A percentile compares a stretch with the other conserved stretches of the same genome.
phyloP scores from a whole-genome alignment of 2,329 filamentous ascomycete species.

The Aureobasidium sp. region DNA sequence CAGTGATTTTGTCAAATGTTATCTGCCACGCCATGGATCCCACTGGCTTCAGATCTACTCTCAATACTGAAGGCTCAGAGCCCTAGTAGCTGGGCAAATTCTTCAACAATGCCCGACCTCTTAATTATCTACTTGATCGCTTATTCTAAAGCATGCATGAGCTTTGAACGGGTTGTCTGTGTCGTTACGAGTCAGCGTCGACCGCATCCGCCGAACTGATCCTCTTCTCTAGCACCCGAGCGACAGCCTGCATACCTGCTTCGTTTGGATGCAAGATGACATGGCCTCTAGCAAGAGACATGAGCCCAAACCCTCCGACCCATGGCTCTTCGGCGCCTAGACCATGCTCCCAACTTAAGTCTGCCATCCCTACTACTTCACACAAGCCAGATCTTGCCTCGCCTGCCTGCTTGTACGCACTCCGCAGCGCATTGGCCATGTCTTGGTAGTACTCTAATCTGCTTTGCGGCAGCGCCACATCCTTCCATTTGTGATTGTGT shows the following conservation, averaged over 20 bases:
- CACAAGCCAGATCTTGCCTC: constrained; percentile 9
- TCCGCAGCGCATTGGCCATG: neutral
- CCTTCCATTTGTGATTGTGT: neutral
- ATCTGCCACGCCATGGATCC: no score
- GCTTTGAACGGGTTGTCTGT: no score
- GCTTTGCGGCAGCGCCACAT: neutral
- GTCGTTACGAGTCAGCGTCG: no score
- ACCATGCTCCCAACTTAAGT: neutral
- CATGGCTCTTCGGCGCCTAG: constrained; percentile 6
- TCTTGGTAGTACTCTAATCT: constrained; percentile 3
- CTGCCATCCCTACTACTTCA: neutral
- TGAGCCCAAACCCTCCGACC: neutral
- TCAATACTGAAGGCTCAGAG: no score
- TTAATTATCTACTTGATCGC: no score
- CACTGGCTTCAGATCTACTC: no score
- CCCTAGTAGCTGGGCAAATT: no score
- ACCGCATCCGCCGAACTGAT: no score
- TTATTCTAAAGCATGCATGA: no score
- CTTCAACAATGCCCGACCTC: no score
- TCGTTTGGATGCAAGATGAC: constrained; percentile 2
- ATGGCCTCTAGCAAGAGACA: neutral
- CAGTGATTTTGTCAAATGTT: no score
- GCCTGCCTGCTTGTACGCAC: neutral
- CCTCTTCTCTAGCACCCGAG: neutral
- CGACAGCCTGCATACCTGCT: constrained; percentile 13